Percentiles rank a stretch among this genome's conserved stretches.
These are phyloP conservation scores for Magnusiomyces sp. DNA, from an alignment of 1,139 yeast species.

Conservation along the genomic window DNA sequence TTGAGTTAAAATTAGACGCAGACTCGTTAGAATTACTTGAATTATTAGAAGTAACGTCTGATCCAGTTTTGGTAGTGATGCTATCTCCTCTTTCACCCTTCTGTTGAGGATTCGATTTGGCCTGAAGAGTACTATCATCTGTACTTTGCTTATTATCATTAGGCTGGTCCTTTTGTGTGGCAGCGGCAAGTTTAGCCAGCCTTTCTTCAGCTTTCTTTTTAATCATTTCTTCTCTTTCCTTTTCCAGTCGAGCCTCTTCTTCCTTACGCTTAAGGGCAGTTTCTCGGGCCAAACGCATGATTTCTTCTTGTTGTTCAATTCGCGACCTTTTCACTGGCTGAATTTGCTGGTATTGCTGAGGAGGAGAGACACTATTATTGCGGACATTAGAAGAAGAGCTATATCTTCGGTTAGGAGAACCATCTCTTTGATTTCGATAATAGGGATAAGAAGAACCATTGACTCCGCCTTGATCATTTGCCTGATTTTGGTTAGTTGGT, in stretches of 20 bases:
- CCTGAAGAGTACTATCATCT: neutral
- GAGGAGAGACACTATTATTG: neutral
- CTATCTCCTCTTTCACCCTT: neutral
- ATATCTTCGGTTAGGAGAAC: neutral
- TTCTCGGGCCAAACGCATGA: slow-evolving; percentile 24
- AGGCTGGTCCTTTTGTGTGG: neutral
- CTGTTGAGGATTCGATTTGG: neutral
- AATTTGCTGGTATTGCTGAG: slow-evolving; percentile 1
- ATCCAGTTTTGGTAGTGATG: neutral
- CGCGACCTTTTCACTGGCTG: slow-evolving; percentile 8
- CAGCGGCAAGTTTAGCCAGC: slow-evolving; percentile 12
- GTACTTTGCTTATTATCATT: neutral
- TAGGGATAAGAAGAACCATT: neutral
- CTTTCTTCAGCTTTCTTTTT: slow-evolving; percentile 23
- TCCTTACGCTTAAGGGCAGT: slow-evolving; percentile 21
- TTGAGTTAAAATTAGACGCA: no score
- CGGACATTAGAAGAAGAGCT: neutral
- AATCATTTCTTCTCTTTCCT: slow-evolving; percentile 26
- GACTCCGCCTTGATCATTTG: neutral
- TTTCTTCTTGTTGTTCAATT: slow-evolving; percentile 28
- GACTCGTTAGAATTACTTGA: neutral
- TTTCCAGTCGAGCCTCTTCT: slow-evolving; percentile 28
- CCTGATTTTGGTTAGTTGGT: neutral
- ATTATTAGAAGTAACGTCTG: neutral
- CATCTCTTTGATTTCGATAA: neutral